A percentile compares a stretch with the other conserved stretches of the same genome.
phyloP scores from a whole-genome alignment of 805 yeast genomes.

The Ogataea dorogensis region DNA sequence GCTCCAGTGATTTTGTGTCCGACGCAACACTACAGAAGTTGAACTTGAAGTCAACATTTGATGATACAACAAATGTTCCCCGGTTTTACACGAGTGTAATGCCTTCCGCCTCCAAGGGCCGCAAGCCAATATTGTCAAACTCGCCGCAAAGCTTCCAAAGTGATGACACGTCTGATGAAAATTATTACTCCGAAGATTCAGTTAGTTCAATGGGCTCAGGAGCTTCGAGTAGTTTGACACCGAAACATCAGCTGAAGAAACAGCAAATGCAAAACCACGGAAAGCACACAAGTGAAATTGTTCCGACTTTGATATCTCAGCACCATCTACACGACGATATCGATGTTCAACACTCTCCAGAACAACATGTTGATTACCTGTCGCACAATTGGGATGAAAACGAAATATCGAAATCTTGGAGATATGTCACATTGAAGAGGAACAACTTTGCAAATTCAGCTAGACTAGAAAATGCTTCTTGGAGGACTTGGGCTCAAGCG shows the following conservation, averaged over 20 bases:
- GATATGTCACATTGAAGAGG: constrained; percentile 79
- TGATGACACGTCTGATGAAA: constrained; percentile 27
- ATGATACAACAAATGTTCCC: constrained; percentile 25
- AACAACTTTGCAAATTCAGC: constrained; percentile 82
- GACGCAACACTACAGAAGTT: constrained; percentile 94
- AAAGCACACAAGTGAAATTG: constrained; percentile 11
- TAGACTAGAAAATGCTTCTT: constrained; percentile 78
- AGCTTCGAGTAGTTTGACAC: constrained; percentile 26
- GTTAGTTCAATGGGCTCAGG: constrained; percentile 26
- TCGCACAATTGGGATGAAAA: constrained; percentile 95
- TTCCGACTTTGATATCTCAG: constrained; percentile 12
- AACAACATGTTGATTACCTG: constrained; percentile 89
- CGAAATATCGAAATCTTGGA: constrained; percentile 94
- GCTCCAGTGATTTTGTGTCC: constrained; percentile 89
- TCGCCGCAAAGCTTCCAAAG: constrained; percentile 30
- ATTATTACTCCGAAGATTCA: constrained; percentile 30
- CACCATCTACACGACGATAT: constrained; percentile 77
- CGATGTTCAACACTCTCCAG: constrained; percentile 76
- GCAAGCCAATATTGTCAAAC: constrained; percentile 11
- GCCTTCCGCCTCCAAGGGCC: constrained; percentile 20
- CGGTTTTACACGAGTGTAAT: constrained; percentile 28
- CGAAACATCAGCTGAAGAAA: constrained; percentile 32
- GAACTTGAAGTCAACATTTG: constrained; percentile 25
- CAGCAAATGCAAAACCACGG: constrained; percentile 17
- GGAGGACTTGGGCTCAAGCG: constrained; percentile 98